phyloP scores from a whole-genome alignment of 306 rosid genomes.

The Senna tora region DNA sequence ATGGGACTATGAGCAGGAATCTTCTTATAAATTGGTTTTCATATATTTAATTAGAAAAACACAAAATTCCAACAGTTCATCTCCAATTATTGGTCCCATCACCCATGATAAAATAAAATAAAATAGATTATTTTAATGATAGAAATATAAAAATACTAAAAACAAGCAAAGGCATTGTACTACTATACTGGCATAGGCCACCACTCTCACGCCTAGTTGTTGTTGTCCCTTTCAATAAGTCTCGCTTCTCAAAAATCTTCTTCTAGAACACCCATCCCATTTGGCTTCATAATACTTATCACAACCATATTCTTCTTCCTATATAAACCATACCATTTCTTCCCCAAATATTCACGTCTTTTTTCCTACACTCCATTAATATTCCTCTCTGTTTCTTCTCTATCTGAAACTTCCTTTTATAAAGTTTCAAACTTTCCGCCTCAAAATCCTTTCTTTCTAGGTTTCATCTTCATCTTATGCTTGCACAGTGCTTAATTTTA shows the following conservation, averaged over 20 bases:
- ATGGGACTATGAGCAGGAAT: too few relatives aligned
- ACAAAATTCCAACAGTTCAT: too few relatives aligned
- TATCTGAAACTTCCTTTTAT: not conserved
- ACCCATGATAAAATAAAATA: too few relatives aligned
- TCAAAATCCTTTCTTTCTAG: not conserved
- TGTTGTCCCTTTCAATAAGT: not conserved
- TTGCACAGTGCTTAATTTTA: not conserved
- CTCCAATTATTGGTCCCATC: too few relatives aligned
- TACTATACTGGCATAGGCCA: not conserved
- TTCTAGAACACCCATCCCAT: constrained; percentile 12
- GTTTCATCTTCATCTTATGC: not conserved
- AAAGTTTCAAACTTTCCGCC: not conserved
- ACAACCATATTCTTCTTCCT: not conserved
- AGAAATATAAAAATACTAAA: not conserved
- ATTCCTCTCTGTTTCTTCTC: not conserved
- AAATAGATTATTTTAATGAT: not conserved
- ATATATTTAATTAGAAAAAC: too few relatives aligned
- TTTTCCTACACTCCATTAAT: not conserved
- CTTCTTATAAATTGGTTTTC: too few relatives aligned
- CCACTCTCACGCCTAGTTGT: not conserved
- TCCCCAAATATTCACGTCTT: not conserved
- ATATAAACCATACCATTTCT: not conserved
- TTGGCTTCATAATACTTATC: not conserved
- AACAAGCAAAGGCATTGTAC: not conserved
- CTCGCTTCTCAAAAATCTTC: not conserved